Percentiles rank a stretch among this genome's conserved stretches.
phyloP scores from a whole-genome alignment of 441 rosid species.

The Populus hybrid region DNA sequence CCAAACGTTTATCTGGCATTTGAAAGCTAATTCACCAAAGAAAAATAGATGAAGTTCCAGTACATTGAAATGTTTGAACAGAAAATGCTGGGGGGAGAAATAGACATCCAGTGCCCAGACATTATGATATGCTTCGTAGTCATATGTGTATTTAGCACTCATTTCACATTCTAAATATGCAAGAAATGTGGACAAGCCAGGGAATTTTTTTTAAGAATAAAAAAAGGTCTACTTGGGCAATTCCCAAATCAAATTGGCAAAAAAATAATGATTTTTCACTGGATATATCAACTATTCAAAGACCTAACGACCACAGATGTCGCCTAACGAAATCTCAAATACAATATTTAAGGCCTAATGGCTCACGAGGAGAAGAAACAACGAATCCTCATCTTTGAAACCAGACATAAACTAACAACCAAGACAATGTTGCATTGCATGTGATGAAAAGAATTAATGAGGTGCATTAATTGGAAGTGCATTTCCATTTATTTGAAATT shows the following conservation, averaged over 20 bases:
- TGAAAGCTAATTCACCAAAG: not conserved
- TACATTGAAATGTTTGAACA: not conserved
- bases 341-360: not conserved
- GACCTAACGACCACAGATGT: not conserved
- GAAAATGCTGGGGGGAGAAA: not conserved
- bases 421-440: not conserved
- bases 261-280: not conserved
- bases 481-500: not conserved
- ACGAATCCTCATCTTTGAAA: not conserved
- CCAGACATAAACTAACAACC: not conserved
- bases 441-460: not conserved
- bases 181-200: not conserved
- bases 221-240: not conserved
- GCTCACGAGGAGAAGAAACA: not conserved
- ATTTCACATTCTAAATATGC: not conserved
- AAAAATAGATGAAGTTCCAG: not conserved
- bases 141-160: not conserved
- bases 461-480: not conserved
- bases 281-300: not conserved
- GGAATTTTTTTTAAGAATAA: not conserved
- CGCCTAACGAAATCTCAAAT: not conserved
- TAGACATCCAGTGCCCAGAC: not conserved
- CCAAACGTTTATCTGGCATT: not conserved
- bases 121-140: not conserved
- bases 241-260: not conserved